These are phyloP conservation scores for Fusarium sp. DNA, from an alignment of 2,329 filamentous ascomycete species.

Conservation along the genomic window DNA sequence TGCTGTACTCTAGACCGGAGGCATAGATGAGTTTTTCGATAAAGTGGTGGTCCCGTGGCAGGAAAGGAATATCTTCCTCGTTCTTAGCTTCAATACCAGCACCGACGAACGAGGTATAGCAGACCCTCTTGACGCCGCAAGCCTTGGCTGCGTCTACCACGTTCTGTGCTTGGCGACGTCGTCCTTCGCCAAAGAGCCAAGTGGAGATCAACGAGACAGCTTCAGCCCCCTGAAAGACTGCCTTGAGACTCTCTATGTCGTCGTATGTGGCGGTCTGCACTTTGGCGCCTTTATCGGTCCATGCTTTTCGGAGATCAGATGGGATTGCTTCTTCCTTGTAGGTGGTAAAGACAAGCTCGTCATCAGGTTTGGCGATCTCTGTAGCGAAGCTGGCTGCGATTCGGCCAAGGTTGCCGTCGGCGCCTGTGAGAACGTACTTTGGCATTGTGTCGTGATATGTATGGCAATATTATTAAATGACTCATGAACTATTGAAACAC, in stretches of 20 bases:
- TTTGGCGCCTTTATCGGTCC: constrained; percentile 44
- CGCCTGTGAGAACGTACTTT: constrained; percentile 47
- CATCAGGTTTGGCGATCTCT: constrained; percentile 42
- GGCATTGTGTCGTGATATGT: constrained; percentile 30
- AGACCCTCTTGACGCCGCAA: constrained; percentile 43
- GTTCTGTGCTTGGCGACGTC: constrained; percentile 39
- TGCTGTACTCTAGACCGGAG: constrained; percentile 43
- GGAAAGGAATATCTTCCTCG: constrained; percentile 47
- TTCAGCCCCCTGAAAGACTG: constrained; percentile 45
- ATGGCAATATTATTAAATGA: neutral
- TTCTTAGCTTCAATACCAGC: constrained; percentile 45
- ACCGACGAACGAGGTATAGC: constrained; percentile 46
- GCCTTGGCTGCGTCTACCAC: constrained; percentile 45
- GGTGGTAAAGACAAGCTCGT: constrained; percentile 45
- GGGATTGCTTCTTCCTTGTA: constrained; percentile 45
- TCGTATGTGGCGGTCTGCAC: constrained; percentile 42
- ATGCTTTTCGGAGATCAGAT: constrained; percentile 24
- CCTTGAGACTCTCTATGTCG: constrained; percentile 42
- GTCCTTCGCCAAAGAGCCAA: constrained; percentile 45
- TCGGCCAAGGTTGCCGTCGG: constrained; percentile 46
- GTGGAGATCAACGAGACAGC: constrained; percentile 46
- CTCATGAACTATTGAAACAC: neutral
- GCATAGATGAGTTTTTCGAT: constrained; percentile 45
- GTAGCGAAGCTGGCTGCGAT: constrained; percentile 43
- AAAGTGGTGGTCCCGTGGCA: constrained; percentile 45